Evolutionary conservation across 306 rosid species (phyloP), one percentile per base, ranked within the genome.

Genomic region (Leucaena leucocephala): DNA sequence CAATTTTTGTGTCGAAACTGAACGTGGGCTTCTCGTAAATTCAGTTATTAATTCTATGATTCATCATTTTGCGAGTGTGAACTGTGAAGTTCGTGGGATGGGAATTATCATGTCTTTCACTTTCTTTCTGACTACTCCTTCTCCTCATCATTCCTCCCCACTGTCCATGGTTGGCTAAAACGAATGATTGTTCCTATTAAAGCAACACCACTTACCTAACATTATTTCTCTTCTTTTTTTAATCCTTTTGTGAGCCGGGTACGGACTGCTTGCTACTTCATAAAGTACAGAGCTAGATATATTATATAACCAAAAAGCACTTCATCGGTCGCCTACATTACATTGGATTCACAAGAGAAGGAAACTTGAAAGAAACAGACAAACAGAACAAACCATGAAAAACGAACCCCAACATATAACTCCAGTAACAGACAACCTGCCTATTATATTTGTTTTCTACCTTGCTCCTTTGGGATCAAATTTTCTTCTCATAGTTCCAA

Each of bases 401-500:
- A 63, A 48, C 39, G 59, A 68, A 63, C 68, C 80, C 74, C 76
- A 62, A 57, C 42, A 78, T 58, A 45, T 21, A 63, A 71, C 79
- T 75, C 75, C 55, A 54, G 22, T 7, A 74, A 78, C 62, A 42
- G 21, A 65, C 73, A 61, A 78, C 4, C 38, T 5, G 12, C 34
- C 42, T 35, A 43, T 5, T 13, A 64, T 10, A 59, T 33, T 44
- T 57, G 17, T 39, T n/a, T 50, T 40, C 84, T 88, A 90, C 59
- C 74, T 82, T 45, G 67, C 63, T 63, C 48, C 80, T 69, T 84
- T 83, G 22, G 94, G 88, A 64, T 87, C 88, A 80, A 95, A 90
- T 83, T 81, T 92, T 74, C 88, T 92, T 77, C 85, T 89, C 97
- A 94, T 85, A 17, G 46, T 76, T 35, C 85, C 89, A 80, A 95